A percentile compares a stretch with the other conserved stretches of the same genome.
phyloP scores from a whole-genome alignment of 225 moss, liverwort and hornwort species.

The Pleurozium schreberi region DNA sequence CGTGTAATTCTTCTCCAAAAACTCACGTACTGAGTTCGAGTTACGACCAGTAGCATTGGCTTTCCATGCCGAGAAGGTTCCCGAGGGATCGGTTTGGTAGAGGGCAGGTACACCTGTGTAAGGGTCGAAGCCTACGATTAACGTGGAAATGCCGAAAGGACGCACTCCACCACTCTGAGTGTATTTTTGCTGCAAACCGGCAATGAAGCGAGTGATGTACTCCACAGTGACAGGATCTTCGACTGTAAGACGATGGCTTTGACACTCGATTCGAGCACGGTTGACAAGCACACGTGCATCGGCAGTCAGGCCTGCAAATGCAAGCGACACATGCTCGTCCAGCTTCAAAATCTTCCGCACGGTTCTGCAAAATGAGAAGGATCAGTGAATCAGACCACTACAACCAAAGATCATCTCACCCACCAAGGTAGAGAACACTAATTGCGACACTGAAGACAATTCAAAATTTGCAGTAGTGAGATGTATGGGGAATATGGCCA shows the following conservation, averaged over 20 bases:
- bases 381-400: neutral
- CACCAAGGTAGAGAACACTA: neutral
- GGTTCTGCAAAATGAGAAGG: conserved; percentile 53
- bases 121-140: conserved; percentile 95
- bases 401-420: neutral
- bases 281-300: conserved; percentile 96
- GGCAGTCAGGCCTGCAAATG: conserved; percentile 90
- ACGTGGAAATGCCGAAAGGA: conserved; percentile 91
- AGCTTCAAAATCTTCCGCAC: conserved; percentile 88
- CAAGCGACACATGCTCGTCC: conserved; percentile 91
- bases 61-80: conserved; percentile 96
- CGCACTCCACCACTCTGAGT: conserved; percentile 97
- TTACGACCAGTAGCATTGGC: conserved; percentile 92
- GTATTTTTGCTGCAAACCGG: conserved; percentile 96
- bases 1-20: conserved; percentile 88
- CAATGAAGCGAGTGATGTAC: conserved; percentile 94
- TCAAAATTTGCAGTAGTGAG: neutral
- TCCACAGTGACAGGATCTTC: conserved; percentile 98
- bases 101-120: conserved; percentile 76
- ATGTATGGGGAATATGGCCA: neutral
- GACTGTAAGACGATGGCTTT: conserved; percentile 94
- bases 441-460: neutral
- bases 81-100: conserved; percentile 95
- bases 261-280: conserved; percentile 90
- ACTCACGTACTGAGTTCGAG: conserved; percentile 85